phyloP scores from a whole-genome alignment of 2,329 filamentous ascomycete genomes.

The Immersiporthe knoxdaviesiana region DNA sequence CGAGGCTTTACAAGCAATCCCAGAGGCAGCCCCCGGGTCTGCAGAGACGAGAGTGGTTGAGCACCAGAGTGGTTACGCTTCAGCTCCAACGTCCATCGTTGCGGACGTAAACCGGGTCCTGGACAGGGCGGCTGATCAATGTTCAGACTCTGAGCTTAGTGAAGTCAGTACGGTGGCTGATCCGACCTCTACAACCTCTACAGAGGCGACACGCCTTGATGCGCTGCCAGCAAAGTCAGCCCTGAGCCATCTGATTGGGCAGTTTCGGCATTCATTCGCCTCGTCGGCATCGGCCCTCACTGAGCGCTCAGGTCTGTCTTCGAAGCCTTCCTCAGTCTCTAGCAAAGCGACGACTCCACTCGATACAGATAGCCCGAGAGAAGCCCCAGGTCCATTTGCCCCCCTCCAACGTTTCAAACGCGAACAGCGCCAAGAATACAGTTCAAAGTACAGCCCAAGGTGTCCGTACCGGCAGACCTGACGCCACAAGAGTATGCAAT shows the following conservation, averaged over 20 bases:
- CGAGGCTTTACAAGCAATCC: neutral
- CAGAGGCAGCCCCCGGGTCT: neutral
- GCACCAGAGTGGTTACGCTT: neutral
- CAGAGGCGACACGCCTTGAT: constrained; percentile 13
- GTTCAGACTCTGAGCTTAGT: constrained; percentile 25
- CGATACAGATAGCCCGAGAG: constrained; percentile 47
- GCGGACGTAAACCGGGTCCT: neutral
- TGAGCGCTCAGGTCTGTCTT: constrained; percentile 60
- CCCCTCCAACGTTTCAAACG: constrained; percentile 33
- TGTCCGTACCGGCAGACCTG: constrained; percentile 80
- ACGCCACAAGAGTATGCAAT: constrained; percentile 79
- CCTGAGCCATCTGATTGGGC: constrained; percentile 28
- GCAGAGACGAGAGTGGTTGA: neutral
- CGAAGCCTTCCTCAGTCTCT: constrained; percentile 56
- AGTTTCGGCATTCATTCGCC: constrained; percentile 45
- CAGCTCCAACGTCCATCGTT: neutral
- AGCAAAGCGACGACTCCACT: constrained; percentile 68
- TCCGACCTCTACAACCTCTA: constrained; percentile 7
- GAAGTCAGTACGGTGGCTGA: constrained; percentile 15
- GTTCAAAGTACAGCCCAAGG: constrained; percentile 71
- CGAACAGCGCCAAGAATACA: constrained; percentile 40
- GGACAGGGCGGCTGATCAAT: neutral
- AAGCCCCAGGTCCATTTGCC: constrained; percentile 32
- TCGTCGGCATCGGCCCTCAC: constrained; percentile 59
- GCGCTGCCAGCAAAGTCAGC: constrained; percentile 23